These are phyloP conservation scores for Ochromonadaceae sp. DNA, from an alignment of 352 stramenopile genomes.

Conservation along the genomic window DNA sequence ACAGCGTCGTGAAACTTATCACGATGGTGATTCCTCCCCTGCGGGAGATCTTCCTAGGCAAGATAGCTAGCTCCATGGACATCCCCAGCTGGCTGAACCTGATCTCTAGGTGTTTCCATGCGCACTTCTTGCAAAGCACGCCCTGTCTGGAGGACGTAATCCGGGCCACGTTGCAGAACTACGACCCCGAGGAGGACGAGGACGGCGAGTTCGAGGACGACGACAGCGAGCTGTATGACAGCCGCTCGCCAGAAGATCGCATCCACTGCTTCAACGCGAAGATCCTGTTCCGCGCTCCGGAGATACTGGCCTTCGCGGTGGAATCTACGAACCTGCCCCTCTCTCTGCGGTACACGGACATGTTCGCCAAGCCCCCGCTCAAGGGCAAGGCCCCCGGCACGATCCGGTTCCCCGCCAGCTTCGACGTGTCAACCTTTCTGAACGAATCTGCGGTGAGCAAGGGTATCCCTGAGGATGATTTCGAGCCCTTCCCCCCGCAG, in stretches of 20 bases:
- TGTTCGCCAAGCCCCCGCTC: background rate
- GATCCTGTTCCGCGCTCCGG: background rate
- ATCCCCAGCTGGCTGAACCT: background rate
- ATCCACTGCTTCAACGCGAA: constrained; percentile 13
- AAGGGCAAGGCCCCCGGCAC: constrained; percentile 1
- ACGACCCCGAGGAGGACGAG: background rate
- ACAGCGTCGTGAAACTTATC: constrained; percentile 6
- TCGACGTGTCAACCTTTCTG: background rate
- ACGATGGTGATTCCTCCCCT: constrained; percentile 2
- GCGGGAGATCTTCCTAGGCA: background rate
- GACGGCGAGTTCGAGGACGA: background rate
- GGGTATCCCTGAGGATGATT: too few relatives aligned
- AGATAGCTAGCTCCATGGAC: background rate
- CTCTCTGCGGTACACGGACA: background rate
- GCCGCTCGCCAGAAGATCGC: background rate
- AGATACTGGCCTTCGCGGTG: constrained; percentile 4
- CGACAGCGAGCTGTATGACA: background rate
- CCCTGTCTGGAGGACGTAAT: constrained; percentile 6
- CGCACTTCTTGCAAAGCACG: background rate
- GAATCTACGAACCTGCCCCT: background rate
- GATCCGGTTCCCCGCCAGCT: constrained; percentile 2
- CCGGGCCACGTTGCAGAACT: background rate
- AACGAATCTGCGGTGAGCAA: background rate
- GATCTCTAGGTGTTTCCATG: background rate
- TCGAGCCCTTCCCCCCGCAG: too few relatives aligned